Conservation (phyloP, 2,329 filamentous ascomycete genomes). For the Akanthomyces uredinophilus region DNA sequence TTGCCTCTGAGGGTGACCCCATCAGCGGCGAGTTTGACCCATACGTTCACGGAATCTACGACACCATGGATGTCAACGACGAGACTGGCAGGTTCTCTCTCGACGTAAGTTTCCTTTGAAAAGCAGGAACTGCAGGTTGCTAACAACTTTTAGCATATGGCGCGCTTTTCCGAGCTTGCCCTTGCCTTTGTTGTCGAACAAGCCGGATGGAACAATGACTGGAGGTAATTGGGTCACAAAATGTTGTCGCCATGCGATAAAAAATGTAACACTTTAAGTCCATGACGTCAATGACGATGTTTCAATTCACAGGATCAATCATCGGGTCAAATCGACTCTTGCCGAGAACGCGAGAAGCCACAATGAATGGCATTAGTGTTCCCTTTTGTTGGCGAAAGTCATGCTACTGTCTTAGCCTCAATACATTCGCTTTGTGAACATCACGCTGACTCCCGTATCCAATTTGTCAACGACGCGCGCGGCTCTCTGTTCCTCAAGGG, state of each 20-base stretch:
- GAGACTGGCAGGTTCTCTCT: slow-evolving; percentile 34
- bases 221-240: slow-evolving; percentile 24
- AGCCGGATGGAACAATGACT: slow-evolving; percentile 35
- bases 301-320: too few relatives aligned
- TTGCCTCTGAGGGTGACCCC: slow-evolving; percentile 35
- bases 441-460: too few relatives aligned
- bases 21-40: slow-evolving; percentile 33
- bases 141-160: slow-evolving; percentile 31
- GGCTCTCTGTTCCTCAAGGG: too few relatives aligned
- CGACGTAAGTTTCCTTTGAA: slow-evolving; percentile 21
- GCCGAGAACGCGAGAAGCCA: too few relatives aligned
- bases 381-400: too few relatives aligned
- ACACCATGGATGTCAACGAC: slow-evolving; percentile 35
- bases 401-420: too few relatives aligned
- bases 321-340: too few relatives aligned
- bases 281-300: too few relatives aligned
- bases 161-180: slow-evolving; percentile 35
- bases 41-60: slow-evolving; percentile 32
- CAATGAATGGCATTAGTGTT: too few relatives aligned
- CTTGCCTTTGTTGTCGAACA: slow-evolving; percentile 36
- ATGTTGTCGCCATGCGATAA: not conserved
- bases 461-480: too few relatives aligned
- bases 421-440: too few relatives aligned
- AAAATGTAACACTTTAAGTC: too few relatives aligned
- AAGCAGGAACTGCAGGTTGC: not conserved